phyloP scores from a whole-genome alignment of 805 yeast genomes.

The Lachancea sp. region DNA sequence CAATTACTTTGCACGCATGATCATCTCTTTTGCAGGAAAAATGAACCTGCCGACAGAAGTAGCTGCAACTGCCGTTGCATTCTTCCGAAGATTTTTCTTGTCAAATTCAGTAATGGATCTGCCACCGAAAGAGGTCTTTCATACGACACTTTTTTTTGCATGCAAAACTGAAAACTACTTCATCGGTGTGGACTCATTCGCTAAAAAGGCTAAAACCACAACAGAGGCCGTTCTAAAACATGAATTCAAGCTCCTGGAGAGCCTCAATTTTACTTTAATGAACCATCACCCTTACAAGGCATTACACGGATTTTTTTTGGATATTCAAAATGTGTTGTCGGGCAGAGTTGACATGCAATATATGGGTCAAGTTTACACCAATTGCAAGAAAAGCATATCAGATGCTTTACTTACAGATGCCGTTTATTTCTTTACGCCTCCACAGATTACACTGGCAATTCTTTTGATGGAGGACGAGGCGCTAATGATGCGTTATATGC shows the following conservation, averaged over 20 bases:
- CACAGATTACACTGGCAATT: conserved; percentile 90
- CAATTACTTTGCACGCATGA: conserved; percentile 63
- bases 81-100: conserved; percentile 73
- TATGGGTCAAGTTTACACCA: conserved; percentile 64
- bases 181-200: conserved; percentile 75
- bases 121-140: conserved; percentile 78
- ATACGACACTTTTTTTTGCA: conserved; percentile 80
- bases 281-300: conserved; percentile 89
- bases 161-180: conserved; percentile 91
- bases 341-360: conserved; percentile 45
- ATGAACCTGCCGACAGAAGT: conserved; percentile 86
- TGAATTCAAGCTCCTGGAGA: conserved; percentile 71
- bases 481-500: conserved; percentile 59
- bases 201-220: conserved; percentile 60
- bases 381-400: conserved; percentile 57
- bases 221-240: conserved; percentile 64
- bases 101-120: conserved; percentile 77
- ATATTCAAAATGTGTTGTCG: conserved; percentile 58
- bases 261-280: conserved; percentile 68
- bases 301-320: conserved; percentile 90
- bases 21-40: conserved; percentile 61
- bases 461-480: conserved; percentile 60
- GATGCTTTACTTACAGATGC: conserved; percentile 74
- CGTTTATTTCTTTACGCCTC: conserved; percentile 77
- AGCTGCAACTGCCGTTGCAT: conserved; percentile 77